A percentile compares a stretch with the other conserved stretches of the same genome.
phyloP scores from a whole-genome alignment of 2,329 filamentous ascomycete genomes.

The Phyllosticta paracitricarpa region DNA sequence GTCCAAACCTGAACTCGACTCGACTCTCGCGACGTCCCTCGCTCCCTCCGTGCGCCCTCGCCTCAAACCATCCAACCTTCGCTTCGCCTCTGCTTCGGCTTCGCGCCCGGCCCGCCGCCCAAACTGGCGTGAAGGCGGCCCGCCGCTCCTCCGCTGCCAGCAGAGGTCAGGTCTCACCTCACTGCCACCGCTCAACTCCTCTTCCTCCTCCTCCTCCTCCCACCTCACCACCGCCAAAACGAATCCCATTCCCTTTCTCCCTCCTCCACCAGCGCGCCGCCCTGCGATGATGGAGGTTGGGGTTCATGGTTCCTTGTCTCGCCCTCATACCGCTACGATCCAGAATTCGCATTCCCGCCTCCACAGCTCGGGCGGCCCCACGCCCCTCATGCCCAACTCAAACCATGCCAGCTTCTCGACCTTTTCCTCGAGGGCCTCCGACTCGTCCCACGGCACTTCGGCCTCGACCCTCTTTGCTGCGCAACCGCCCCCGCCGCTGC shows the following conservation, averaged over 20 bases:
- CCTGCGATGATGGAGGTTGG: conserved; percentile 24
- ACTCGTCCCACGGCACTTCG: conserved; percentile 37
- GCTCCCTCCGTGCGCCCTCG: conserved; percentile 5
- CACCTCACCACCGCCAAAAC: neutral
- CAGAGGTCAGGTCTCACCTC: conserved; percentile 5
- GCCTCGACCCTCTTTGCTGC: conserved; percentile 35
- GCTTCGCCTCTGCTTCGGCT: conserved; percentile 2
- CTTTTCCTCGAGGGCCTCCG: conserved; percentile 39
- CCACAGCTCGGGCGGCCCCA: conserved; percentile 19
- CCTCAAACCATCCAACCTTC: neutral
- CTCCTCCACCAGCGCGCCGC: conserved; percentile 3
- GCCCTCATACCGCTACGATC: conserved; percentile 17
- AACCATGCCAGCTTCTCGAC: conserved; percentile 38
- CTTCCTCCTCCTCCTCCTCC: no score
- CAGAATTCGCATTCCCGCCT: conserved; percentile 12
- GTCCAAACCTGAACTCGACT: conserved; percentile 2
- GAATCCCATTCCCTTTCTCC: conserved; percentile 3
- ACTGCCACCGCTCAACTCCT: neutral
- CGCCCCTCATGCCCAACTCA: conserved; percentile 29
- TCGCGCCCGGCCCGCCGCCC: neutral
- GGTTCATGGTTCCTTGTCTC: conserved; percentile 20
- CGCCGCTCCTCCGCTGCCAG: conserved; percentile 8
- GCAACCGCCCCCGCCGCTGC: conserved; percentile 21
- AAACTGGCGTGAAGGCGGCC: conserved; percentile 10
- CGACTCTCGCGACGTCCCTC: conserved; percentile 6